Evolutionary conservation across 306 rosid genomes (phyloP).

Genomic region (Gillenia trifoliata): DNA sequence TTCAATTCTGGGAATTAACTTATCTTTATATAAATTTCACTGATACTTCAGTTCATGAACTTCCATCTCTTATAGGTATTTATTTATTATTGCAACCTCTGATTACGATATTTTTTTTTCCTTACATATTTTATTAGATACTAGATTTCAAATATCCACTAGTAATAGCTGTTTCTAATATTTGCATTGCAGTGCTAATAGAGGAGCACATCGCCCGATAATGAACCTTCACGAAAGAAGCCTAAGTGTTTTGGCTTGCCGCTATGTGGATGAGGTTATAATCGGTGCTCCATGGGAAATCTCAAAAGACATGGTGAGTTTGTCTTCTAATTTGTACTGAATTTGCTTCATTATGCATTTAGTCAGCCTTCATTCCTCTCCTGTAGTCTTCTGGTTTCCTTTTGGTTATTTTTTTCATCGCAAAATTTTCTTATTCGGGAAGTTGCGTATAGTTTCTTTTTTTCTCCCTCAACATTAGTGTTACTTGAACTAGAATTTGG

Average conservation of each 20-base stretch:
- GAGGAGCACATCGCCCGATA: constrained; percentile 95
- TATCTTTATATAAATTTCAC: too few relatives aligned
- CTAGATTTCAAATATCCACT: not conserved
- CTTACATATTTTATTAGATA: not conserved
- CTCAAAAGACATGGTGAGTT: constrained; percentile 79
- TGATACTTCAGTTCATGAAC: not conserved
- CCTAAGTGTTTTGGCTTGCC: constrained; percentile 93
- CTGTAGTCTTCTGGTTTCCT: not conserved
- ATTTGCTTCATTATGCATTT: constrained; percentile 1
- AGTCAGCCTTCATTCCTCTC: constrained; percentile 13
- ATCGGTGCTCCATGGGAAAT: constrained; percentile 98
- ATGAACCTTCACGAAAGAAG: constrained; percentile 99
- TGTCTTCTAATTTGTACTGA: constrained; percentile 2
- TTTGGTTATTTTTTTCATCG: not conserved
- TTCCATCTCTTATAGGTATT: not conserved
- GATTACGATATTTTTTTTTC: not conserved
- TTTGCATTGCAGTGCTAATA: constrained; percentile 51
- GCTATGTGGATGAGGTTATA: constrained; percentile 96
- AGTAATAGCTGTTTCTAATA: not conserved
- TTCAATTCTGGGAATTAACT: not conserved
- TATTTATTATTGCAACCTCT: not conserved
- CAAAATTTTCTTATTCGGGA: not conserved
- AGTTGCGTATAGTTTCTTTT: not conserved
- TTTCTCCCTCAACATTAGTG: not conserved
- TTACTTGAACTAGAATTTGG: not conserved